Base-by-base conservation (phyloP, 2,329 filamentous ascomycete species). In the Fonsecaea multimorphosa region DNA sequence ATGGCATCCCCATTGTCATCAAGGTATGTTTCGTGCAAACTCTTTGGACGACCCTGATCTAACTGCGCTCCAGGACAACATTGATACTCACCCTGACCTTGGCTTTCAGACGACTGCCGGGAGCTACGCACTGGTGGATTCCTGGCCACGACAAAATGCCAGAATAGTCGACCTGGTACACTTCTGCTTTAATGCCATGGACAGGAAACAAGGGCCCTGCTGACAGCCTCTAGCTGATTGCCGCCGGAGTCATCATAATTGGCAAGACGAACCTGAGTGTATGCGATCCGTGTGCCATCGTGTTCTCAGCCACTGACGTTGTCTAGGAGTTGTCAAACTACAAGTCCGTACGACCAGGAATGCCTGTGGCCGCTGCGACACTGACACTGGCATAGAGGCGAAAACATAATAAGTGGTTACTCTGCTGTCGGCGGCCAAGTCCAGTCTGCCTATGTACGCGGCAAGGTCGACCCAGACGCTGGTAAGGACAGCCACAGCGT, bases 1-100 rank as follows among this genome's bases (percentile, higher is more conserved):
- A 93, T 74, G 90, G 90, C 3, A 91, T 93, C 51, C 90, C 91
- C 0, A 91, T 91, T 74, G 80, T 89, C 2, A 85, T 92, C 69
- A 93, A 93, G 44, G 40, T 36, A 44, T 0, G 31, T 29, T 32
- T 31, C 3, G 27, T 22, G 11, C 22, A 38, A n/a, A n/a, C 8
- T 57, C 32, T 38, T 14, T 1, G 14, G 44, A 27, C 11, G 1
- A 27, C 22, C 3, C 44, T 24, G 19, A 6, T 12, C 44, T 49
- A 16, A 49, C 11, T 4, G 19, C 22, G 8, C 44, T n/a, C 27
- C 14, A 54, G 52, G 52, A 54, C 52, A 32, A 34, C 27, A 32
- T 54, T 34, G 31, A 54, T 8, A 54, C 52, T 12, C 27, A 54
- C 34, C 31, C 54, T 14, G 36, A 44, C 51, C 29, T 34, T 34